phyloP scores from a whole-genome alignment of 2,329 filamentous ascomycete genomes.

The Fusarium torulosum region DNA sequence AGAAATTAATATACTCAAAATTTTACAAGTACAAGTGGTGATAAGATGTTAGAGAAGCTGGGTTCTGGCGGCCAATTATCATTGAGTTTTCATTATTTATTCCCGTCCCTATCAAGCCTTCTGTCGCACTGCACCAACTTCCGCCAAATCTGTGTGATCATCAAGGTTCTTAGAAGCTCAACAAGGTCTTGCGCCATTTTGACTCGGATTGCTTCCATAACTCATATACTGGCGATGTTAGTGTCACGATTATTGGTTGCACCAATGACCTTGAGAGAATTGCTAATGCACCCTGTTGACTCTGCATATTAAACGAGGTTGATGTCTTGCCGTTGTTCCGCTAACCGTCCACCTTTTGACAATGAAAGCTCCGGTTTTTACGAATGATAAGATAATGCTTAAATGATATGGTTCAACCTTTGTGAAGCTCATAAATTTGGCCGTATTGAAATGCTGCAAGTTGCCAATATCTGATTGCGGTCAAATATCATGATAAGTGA shows the following conservation, averaged over 20 bases:
- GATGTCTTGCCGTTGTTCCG: neutral
- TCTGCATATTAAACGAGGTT: neutral
- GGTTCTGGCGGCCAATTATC: no score
- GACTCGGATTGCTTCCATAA: neutral
- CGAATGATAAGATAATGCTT: no score
- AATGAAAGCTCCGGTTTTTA: no score
- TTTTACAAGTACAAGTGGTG: no score
- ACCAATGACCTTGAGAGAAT: constrained; percentile 14
- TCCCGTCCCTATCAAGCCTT: no score
- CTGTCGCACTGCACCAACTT: no score
- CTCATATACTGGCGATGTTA: neutral
- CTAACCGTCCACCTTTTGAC: neutral
- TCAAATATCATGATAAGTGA: neutral
- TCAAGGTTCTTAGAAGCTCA: constrained; percentile 27
- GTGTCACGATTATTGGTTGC: fast-evolving
- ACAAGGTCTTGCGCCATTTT: neutral
- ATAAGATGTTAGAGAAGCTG: no score
- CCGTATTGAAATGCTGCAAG: neutral
- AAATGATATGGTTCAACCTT: neutral
- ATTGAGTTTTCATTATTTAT: no score
- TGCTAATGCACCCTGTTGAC: neutral
- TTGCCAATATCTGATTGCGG: neutral
- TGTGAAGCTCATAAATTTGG: fast-evolving
- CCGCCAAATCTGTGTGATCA: neutral
- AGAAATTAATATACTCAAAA: no score